Base-by-base conservation (phyloP, 805 yeast species). In the Barnettozyma vustinii region DNA sequence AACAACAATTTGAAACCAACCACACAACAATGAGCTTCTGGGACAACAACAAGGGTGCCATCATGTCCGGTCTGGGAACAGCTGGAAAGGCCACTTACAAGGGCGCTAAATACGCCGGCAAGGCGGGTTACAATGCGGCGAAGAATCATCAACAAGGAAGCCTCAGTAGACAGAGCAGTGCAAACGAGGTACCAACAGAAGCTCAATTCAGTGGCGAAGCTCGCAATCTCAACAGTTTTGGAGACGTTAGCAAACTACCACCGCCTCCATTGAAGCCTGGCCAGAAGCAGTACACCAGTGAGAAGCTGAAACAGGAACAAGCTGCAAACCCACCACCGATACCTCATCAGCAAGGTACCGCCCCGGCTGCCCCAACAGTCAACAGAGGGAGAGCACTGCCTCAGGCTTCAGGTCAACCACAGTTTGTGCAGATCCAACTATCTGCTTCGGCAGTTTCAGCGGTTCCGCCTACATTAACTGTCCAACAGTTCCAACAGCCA, bases 1-100 rank as follows among this genome's bases (percentile, higher is more conserved):
- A 19, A 36, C 21, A 4, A 36, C 39, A 36, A 16, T 16, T 36
- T 7, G 33, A 15, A 30, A 30, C 8, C n/a, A 30, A 13, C n/a
- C 3, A 15, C 33, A n/a, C 16, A 3, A 36, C n/a, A 12, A 58
- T 56, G 61, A 55, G 60, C 26, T 70, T 70, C 53, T 71, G 75
- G 75, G 73, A 68, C 15, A 67, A 68, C 40, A 71, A 72, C 56
- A 72, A 71, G 46, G 75, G 60, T 18, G 48, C 71, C 2, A 68
- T 72, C 44, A 55, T 59, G 47, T 63, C 67, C 2, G 74, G 73
- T 1, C 50, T 68, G 2, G 55, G 61, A 3, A 54, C 68, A 2
- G 72, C 68, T 2, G 73, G 73, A 2, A 68, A 68, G 44, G 57
- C 57, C 30, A 61, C 71, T 15, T 67, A 60, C 52, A 61, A 63